phyloP scores from a whole-genome alignment of 345 rosid genomes.

The Linum tenue region DNA sequence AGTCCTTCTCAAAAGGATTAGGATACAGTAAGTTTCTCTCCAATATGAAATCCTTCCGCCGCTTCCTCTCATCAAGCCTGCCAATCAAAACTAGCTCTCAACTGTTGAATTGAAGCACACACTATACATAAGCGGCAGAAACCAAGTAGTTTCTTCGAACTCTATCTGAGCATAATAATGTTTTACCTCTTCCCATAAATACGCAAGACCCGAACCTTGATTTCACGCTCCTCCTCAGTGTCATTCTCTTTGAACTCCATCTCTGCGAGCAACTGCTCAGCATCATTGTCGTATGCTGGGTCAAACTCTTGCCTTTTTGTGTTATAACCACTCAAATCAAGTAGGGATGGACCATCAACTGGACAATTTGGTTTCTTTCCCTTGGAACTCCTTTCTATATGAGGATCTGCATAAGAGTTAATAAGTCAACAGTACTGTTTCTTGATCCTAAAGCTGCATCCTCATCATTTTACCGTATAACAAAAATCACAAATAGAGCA shows the following conservation, averaged over 20 bases:
- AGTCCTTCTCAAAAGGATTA: constrained; percentile 65
- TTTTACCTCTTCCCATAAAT: constrained; percentile 74
- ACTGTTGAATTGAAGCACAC: background rate
- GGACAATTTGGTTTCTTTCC: constrained; percentile 57
- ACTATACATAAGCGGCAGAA: too few species aligned
- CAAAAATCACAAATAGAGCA: background rate
- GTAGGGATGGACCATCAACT: constrained; percentile 55
- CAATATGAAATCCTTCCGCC: constrained; percentile 78
- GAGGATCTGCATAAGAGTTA: constrained; percentile 40
- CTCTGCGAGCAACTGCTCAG: constrained; percentile 90
- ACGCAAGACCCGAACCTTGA: constrained; percentile 73
- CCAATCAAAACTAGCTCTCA: constrained; percentile 2
- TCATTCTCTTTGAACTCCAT: constrained; percentile 97
- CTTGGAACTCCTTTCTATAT: constrained; percentile 43
- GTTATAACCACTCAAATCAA: constrained; percentile 73
- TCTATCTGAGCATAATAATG: background rate
- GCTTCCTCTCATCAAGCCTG: constrained; percentile 97
- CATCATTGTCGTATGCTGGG: constrained; percentile 90
- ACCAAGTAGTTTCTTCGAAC: too few species aligned
- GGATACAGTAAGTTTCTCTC: constrained; percentile 74
- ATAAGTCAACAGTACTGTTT: background rate
- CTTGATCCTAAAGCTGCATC: background rate
- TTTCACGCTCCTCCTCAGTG: constrained; percentile 71
- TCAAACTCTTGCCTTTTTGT: constrained; percentile 81
- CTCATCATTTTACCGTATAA: background rate